Base-by-base conservation (phyloP, 2,329 filamentous ascomycete species). In the Colletotrichum ledebouriae region DNA sequence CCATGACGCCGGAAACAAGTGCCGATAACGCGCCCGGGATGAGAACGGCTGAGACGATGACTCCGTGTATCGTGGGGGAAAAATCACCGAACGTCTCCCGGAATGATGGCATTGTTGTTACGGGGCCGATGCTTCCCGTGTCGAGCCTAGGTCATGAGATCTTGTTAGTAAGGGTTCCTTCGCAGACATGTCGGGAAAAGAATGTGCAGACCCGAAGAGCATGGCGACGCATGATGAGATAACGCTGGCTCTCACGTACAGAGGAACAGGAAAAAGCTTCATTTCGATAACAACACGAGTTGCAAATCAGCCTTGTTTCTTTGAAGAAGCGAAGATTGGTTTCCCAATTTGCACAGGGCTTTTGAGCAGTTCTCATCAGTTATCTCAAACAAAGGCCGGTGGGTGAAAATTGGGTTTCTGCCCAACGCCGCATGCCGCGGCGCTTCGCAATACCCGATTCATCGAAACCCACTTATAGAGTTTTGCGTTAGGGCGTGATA, bases 21-120 rank as follows among this genome's bases (percentile, higher is more conserved):
- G 88, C 87, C 0, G 88, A 85, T 12, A 90, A 76, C 0, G 86
- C 88, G 6, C 86, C 89, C 0, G 88, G 84, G 25, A 90, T 82
- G 22, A 90, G 79, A 53, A 90, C 86, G 0, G 84, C 85, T 0
- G 88, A 90, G 15, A 90, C 87, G 6, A 88, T 82, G 3, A 89
- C 78, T 0, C 89, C 88, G 71, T 87, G 87, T 1, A 89, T 73
- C 0, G 84, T 85, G 0, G 87, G 80, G 1, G 85, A 86, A 50
- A 86, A 81, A 13, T 79, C 76, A 3, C 87, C 87, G 72, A 89
- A 85, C 3, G 81, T 80, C 2, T 76, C 63, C 10, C 77, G 78
- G 74, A 88, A 90, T 15, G 79, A 76, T 0, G 79, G 72, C 88
- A 90, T 90, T 3, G 83, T 81, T 0, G 87, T 90, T 0, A 90